Evolutionary conservation across 805 yeast species (phyloP).

Genomic region (Isabelozyma rhagii): DNA sequence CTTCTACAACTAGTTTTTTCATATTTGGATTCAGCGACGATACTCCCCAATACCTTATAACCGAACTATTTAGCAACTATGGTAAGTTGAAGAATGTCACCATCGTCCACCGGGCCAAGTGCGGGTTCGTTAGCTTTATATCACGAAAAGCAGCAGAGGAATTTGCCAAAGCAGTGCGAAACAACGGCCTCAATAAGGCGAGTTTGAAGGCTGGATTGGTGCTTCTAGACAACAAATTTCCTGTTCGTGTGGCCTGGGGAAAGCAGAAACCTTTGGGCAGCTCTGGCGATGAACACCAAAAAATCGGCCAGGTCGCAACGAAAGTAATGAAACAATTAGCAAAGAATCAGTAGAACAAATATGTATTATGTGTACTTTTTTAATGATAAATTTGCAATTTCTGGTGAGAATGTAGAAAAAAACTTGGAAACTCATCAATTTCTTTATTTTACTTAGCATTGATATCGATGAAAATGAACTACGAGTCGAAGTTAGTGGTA

Average conservation of each 20-base stretch:
- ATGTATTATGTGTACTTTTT: neutral
- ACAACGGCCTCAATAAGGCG: constrained; percentile 24
- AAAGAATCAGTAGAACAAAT: constrained; percentile 23
- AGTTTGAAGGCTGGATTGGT: constrained; percentile 29
- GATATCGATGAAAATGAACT: constrained; percentile 12
- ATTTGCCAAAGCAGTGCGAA: constrained; percentile 20
- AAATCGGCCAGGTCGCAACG: constrained; percentile 47
- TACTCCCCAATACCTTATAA: constrained; percentile 59
- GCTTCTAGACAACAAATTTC: constrained; percentile 31
- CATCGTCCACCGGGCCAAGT: constrained; percentile 54
- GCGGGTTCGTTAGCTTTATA: constrained; percentile 61
- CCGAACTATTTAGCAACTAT: constrained; percentile 42
- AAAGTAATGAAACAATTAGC: constrained; percentile 55
- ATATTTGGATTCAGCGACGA: constrained; percentile 70
- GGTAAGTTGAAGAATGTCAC: constrained; percentile 50
- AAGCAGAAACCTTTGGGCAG: constrained; percentile 40
- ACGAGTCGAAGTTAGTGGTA: constrained; percentile 14
- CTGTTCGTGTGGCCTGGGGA: constrained; percentile 58
- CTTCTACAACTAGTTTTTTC: constrained; percentile 56
- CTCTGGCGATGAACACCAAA: constrained; percentile 42
- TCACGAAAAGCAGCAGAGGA: constrained; percentile 50
- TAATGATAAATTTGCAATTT: neutral
- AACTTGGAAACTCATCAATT: no score
- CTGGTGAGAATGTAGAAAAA: neutral
- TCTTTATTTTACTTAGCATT: neutral